These are phyloP conservation scores for Samsoniella hepiali DNA, from an alignment of 2,329 filamentous ascomycete genomes.

Conservation along the genomic window DNA sequence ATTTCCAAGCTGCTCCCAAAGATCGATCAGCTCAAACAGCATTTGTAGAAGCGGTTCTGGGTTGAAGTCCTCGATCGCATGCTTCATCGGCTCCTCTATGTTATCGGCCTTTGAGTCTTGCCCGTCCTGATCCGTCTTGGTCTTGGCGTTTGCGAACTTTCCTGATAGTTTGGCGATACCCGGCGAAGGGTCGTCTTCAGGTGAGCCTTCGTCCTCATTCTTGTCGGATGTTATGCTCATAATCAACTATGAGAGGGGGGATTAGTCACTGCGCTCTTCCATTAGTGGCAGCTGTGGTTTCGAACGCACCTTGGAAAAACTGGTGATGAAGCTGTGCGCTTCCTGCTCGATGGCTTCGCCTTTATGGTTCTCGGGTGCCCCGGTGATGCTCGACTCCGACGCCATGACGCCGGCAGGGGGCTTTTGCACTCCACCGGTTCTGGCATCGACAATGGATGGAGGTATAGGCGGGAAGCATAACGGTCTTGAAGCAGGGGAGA, in stretches of 20 bases:
- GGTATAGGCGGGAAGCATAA: constrained; percentile 75
- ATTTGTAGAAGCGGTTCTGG: constrained; percentile 68
- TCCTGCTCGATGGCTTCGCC: constrained; percentile 82
- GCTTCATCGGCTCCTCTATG: constrained; percentile 74
- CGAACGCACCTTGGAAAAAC: constrained; percentile 47
- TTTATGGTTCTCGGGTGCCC: constrained; percentile 77
- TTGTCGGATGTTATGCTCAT: background rate
- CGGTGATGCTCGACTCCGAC: constrained; percentile 73
- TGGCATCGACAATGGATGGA: constrained; percentile 65
- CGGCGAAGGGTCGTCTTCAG: constrained; percentile 48
- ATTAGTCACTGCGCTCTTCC: background rate
- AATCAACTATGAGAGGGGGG: background rate
- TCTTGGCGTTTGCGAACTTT: constrained; percentile 30
- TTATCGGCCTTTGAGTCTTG: constrained; percentile 60
- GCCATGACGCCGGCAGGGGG: constrained; percentile 73
- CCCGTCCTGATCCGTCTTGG: constrained; percentile 41
- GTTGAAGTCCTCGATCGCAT: constrained; percentile 69
- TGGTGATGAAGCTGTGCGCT: constrained; percentile 74
- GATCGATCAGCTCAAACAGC: constrained; percentile 46
- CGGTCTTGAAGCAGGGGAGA: constrained; percentile 59
- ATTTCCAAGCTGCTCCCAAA: constrained; percentile 50
- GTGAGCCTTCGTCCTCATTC: constrained; percentile 33
- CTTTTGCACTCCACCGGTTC: constrained; percentile 72
- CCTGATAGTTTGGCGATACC: constrained; percentile 35
- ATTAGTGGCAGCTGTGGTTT: constrained; percentile 23